Evolutionary conservation across 1,284 basidiomycete genomes (phyloP).

Genomic region (Papiliotrema nemorosa): DNA sequence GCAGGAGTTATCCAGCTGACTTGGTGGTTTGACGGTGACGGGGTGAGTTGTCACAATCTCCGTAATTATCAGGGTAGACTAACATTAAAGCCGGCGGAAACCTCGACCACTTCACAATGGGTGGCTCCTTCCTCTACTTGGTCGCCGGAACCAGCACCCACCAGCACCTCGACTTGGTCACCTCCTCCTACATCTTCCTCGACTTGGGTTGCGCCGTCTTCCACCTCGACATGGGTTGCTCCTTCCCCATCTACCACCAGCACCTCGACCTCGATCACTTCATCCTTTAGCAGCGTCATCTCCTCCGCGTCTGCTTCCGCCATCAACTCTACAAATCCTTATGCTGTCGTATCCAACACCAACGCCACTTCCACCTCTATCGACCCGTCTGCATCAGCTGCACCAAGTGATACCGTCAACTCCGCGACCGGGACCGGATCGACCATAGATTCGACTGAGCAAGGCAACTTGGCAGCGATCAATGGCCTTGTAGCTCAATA

Average conservation of each 20-base stretch:
- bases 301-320: conserved; percentile 1
- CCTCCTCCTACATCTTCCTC: conserved; percentile 9
- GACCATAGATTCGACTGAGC: neutral
- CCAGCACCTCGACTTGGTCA: conserved; percentile 4
- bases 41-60: neutral
- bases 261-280: conserved; percentile 9
- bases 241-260: conserved; percentile 1
- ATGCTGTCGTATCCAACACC: conserved; percentile 5
- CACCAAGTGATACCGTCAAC: conserved; percentile 1
- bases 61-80: neutral
- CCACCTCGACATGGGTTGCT: conserved; percentile 10
- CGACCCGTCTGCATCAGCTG: conserved; percentile 4
- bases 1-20: conserved; percentile 49
- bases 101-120: conserved; percentile 2
- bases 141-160: conserved; percentile 2
- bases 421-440: neutral
- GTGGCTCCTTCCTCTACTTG: neutral
- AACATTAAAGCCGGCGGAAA: neutral
- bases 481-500: conserved; percentile 18
- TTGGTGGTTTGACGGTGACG: conserved; percentile 49
- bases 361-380: conserved; percentile 6
- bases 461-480: conserved; percentile 12
- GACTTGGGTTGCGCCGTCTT: conserved; percentile 9
- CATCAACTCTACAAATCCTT: conserved; percentile 6
- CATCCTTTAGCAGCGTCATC: neutral